A percentile compares a stretch with the other conserved stretches of the same genome.
Evolutionary conservation across 2,329 filamentous ascomycete genomes (phyloP).

Genomic region (Zalaria sp.): DNA sequence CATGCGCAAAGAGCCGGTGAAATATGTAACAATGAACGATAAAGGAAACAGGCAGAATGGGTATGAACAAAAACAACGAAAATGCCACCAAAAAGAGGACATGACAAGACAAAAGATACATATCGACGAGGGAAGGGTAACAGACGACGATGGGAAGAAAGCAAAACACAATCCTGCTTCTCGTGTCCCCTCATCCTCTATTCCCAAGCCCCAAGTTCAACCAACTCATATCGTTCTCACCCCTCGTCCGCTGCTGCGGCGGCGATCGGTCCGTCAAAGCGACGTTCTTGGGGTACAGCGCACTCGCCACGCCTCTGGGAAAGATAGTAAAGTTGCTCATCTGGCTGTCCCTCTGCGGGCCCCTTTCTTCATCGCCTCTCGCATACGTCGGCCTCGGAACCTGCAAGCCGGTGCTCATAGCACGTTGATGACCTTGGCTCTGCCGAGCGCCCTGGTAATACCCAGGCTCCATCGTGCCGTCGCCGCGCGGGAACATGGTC

Average conservation of each 20-base stretch:
- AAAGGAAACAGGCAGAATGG: too few species aligned
- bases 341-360: neutral
- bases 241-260: neutral
- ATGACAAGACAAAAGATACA: neutral
- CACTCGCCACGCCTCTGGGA: slow-evolving; percentile 18
- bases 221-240: slow-evolving; percentile 6
- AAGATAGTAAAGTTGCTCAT: slow-evolving; percentile 21
- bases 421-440: neutral
- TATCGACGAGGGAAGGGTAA: neutral
- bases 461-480: neutral
- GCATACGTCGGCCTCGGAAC: neutral
- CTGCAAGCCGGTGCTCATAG: neutral
- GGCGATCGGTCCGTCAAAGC: neutral
- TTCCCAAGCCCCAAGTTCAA: slow-evolving; percentile 4
- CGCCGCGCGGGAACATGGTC: neutral
- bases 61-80: neutral
- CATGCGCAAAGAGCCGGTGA: too few species aligned
- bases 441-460: neutral
- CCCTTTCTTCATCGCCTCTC: too few species aligned
- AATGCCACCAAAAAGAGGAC: neutral
- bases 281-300: slow-evolving; percentile 13
- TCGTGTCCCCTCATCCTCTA: neutral
- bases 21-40: too few species aligned
- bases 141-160: neutral
- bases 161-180: neutral